phyloP scores from a whole-genome alignment of 1,284 basidiomycete genomes.

The Trichosporon sp. region DNA sequence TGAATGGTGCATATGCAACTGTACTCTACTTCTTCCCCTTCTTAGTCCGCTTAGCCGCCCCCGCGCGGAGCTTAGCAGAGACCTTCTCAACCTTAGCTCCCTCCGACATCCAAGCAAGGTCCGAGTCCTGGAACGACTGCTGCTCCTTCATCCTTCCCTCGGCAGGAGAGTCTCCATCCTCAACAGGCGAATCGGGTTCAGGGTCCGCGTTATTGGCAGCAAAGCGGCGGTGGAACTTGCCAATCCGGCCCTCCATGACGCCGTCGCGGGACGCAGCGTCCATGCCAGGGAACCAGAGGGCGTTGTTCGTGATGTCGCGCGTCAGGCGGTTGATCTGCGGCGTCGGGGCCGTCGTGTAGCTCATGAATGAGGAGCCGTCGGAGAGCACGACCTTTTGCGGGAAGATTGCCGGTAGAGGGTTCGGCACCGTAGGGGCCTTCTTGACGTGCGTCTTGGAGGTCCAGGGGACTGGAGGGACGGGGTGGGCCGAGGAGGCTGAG shows the following conservation, averaged over 20 bases:
- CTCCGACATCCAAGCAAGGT: slow-evolving; percentile 47
- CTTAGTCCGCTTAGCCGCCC: slow-evolving; percentile 15
- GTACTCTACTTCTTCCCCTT: slow-evolving; percentile 27
- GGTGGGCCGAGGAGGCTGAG: slow-evolving; percentile 18
- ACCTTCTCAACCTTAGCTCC: slow-evolving; percentile 45
- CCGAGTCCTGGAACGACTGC: slow-evolving; percentile 28
- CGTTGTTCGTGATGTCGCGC: slow-evolving; percentile 78
- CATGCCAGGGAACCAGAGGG: slow-evolving; percentile 59
- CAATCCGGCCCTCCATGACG: slow-evolving; percentile 65
- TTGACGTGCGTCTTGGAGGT: slow-evolving; percentile 40
- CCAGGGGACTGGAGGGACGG: slow-evolving; percentile 22
- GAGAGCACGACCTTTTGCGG: slow-evolving; percentile 74
- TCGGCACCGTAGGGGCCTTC: slow-evolving; percentile 57
- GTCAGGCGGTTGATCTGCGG: slow-evolving; percentile 63
- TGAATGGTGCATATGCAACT: slow-evolving; percentile 9
- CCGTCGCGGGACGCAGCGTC: slow-evolving; percentile 57
- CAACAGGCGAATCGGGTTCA: not conserved
- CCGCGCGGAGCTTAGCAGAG: slow-evolving; percentile 25
- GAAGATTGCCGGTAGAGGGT: slow-evolving; percentile 73
- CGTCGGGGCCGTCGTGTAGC: slow-evolving; percentile 77
- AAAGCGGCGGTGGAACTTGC: slow-evolving; percentile 70
- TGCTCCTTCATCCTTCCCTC: slow-evolving; percentile 5
- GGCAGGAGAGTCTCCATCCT: not conserved
- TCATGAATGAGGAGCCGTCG: slow-evolving; percentile 78
- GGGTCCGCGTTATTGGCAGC: slow-evolving; percentile 7